phyloP scores from a whole-genome alignment of 148 eudicot species.

The Oxyria digyna region DNA sequence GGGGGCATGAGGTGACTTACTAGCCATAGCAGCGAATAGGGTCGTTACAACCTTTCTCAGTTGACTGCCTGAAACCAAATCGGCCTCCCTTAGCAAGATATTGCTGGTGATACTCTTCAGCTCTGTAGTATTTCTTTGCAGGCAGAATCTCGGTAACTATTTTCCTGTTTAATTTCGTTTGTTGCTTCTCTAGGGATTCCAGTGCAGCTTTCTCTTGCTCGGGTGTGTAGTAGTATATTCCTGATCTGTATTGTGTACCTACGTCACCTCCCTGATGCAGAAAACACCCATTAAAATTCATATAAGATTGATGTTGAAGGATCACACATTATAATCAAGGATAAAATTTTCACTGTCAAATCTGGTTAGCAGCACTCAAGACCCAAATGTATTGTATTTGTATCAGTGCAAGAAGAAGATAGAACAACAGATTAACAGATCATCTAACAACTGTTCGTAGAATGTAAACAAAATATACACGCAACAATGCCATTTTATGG shows the following conservation, averaged over 20 bases:
- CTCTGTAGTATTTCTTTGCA: conserved; percentile 9
- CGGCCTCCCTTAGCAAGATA: conserved; percentile 11
- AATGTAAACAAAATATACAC: no score
- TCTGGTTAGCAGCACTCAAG: no score
- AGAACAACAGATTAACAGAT: no score
- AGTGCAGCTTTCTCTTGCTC: conserved; percentile 9
- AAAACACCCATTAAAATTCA: neutral
- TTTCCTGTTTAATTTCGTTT: neutral
- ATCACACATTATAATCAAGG: no score
- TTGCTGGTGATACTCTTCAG: conserved; percentile 11
- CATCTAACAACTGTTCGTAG: no score
- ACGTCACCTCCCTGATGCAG: conserved; percentile 6
- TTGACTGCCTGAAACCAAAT: conserved; percentile 5
- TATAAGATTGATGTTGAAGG: neutral
- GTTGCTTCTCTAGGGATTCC: conserved; percentile 5
- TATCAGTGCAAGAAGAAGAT: no score
- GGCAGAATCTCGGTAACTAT: conserved; percentile 5
- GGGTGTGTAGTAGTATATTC: conserved; percentile 11
- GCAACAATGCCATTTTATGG: neutral
- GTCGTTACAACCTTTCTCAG: conserved; percentile 11
- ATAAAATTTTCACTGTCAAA: no score
- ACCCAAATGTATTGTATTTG: no score
- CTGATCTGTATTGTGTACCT: conserved; percentile 9
- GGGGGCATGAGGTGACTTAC: neutral
- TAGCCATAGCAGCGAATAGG: conserved; percentile 10